A percentile compares a stretch with the other conserved stretches of the same genome.
Evolutionary conservation across 2,329 filamentous ascomycete genomes (phyloP).

Genomic region (Xylariomycetidae sp.): DNA sequence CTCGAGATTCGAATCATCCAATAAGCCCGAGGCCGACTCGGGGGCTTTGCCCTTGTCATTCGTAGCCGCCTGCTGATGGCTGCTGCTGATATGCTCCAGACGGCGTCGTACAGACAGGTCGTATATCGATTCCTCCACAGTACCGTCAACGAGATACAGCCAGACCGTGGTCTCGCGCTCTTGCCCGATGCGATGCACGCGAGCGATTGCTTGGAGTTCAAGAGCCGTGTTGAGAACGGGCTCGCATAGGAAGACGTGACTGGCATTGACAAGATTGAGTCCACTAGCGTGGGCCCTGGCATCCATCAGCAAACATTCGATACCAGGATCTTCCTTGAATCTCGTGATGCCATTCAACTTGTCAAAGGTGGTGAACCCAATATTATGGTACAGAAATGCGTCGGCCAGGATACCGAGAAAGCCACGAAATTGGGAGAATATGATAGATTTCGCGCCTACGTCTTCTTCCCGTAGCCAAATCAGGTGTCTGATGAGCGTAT

Average conservation of each 20-base stretch:
- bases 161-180: conserved; percentile 84
- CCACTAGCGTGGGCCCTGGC: conserved; percentile 85
- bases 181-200: conserved; percentile 93
- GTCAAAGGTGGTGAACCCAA: conserved; percentile 69
- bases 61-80: too few species aligned
- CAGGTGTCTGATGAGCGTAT: conserved; percentile 75
- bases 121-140: conserved; percentile 90
- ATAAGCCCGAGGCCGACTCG: conserved; percentile 39
- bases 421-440: conserved; percentile 71
- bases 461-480: conserved; percentile 81
- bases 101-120: conserved; percentile 76
- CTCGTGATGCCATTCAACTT: conserved; percentile 64
- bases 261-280: conserved; percentile 87
- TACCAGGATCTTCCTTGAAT: conserved; percentile 69
- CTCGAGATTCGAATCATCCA: conserved; percentile 62
- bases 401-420: conserved; percentile 70
- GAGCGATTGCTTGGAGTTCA: conserved; percentile 89
- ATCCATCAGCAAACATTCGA: conserved; percentile 85
- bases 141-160: conserved; percentile 88
- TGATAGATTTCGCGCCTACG: conserved; percentile 81
- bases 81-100: conserved; percentile 71
- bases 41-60: conserved; percentile 33
- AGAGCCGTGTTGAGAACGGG: conserved; percentile 90
- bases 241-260: conserved; percentile 91
- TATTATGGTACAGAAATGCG: conserved; percentile 67